Evolutionary conservation across 768 basidiomycete genomes (phyloP), one percentile per base, ranked within the genome.

Genomic region (Boletus insuetus): DNA sequence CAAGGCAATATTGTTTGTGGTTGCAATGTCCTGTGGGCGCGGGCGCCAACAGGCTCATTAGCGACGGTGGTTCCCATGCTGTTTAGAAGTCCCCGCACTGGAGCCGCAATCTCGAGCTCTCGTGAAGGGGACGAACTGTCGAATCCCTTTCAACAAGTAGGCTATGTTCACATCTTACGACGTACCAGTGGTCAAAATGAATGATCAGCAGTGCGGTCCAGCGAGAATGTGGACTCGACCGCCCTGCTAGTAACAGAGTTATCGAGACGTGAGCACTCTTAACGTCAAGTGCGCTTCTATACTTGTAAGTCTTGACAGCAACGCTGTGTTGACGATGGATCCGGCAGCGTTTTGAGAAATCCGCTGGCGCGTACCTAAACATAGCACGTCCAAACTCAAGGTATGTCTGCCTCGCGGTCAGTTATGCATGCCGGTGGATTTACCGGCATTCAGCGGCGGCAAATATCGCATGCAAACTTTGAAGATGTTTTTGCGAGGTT

Each of bases 11-110:
- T 51, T 64, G 29, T 63, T 63, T 63, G 54, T 32, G 47, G 22
- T 53, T 64, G 62, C 62, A 40, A 35, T 46, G 19, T 19, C 2
- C 8, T 61, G 62, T 63, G 61, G 58, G 61, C 13, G 63, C 58
- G 16, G 54, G 59, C 62, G 54, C 58, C 16, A 20, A 59, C 1
- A 1, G 34, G 22, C 16, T 22, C 20, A 20, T 58, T 13, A n/a
- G 34, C 39, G 29, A 46, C 48, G 16, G 39, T 31, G 42, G 41
- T 22, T 32, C 19, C 41, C 10, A 19, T 2, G 17, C 19, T n/a
- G 11, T 22, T 24, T 20, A 16, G 40, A 42, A 4, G 19, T 38
- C 16, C 26, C 58, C 62, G 39, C 34, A 51, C 53, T 64, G 35
- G 31, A 51, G 40, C 53, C 58, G 32, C 41, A n/a, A 26, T 32